Base-by-base conservation (phyloP, 2,329 filamentous ascomycete species). In the Clathrospora elynae region DNA sequence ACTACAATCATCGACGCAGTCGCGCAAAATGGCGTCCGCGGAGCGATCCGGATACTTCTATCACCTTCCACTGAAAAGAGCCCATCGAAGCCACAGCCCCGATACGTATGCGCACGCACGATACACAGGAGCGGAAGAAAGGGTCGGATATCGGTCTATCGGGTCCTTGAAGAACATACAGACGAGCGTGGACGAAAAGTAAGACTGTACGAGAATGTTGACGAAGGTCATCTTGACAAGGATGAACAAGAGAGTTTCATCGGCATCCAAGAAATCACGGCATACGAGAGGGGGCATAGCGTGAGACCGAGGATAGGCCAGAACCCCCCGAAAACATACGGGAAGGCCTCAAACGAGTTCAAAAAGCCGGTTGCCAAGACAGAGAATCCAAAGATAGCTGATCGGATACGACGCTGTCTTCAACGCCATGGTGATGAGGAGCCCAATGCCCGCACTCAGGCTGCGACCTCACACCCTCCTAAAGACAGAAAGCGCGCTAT, bases 51-150 rank as follows among this genome's bases (percentile, higher is more conserved):
- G 16, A 18, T 10, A 8, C 20, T 34, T 14, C 17, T 46, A 3
- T 42, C 28, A 6, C 22, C 13, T 22, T 2, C 29, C 14, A 4
- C 23, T 23, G 28, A 33, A 20, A 19, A n/a, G n/a, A n/a, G n/a
- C n/a, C n/a, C n/a, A n/a, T n/a, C n/a, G n/a, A n/a, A 3, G 3
- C n/a, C 16, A 14, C 3, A 26, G 4, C 5, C 22, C 16, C 23
- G 11, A 37, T 40, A 30, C 16, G 35, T 22, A 9, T 45, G 14
- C 16, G 32, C 36, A n/a, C 28, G 28, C 22, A 37, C 34, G 16
- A 39, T 9, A 24, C 10, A 35, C 18, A 19, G 17, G 9, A 46
- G 32, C 11, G 35, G 18, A 14, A 33, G 32, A 13, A 41, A 41
- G 22, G 22, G 28, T 10, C 28, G 16, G 11, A 28, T 13, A 3